Evolutionary conservation across 768 basidiomycete species (phyloP), one percentile per base, ranked within the genome.

Genomic region (Hypholoma sublateritium): DNA sequence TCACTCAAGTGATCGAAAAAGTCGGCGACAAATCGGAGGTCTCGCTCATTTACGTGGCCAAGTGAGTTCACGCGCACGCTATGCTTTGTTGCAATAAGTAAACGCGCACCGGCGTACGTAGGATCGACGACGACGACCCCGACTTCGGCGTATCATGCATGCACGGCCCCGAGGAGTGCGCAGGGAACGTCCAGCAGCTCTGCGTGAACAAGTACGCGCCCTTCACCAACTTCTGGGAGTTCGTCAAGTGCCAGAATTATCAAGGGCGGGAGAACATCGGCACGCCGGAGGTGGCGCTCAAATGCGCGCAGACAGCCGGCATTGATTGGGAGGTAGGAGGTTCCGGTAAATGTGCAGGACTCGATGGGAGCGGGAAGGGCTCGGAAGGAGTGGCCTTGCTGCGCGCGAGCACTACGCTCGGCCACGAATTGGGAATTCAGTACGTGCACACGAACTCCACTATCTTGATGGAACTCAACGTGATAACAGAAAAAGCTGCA

Each of bases 131-230:
- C n/a, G 79, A 81, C 5, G 86, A 89, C 24, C 72, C 81, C n/a
- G 75, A 77, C 47, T 92, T 87, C 66, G 93, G 93, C n/a, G 83
- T 89, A 28, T 80, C 74, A 34, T 97, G 95, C 72, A 80, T 80
- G 77, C 94, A 96, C 66, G 94, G 93, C 16, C 73, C 74, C 4
- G 70, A 80, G 51, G 95, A 98, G 71, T 97, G 95, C 65, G 84
- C 84, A 13, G 95, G 91, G 42, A 94, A 96, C 73, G 84, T 93
- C 16, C 90, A 97, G 57, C 87, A 97, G 67, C 78, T 97, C 24
- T 98, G 95, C 69, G 88, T 80, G 28, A 76, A 80, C 53, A 84
- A 85, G 67, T 78, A 91, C 59, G 74, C 80, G 21, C 71, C 78
- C 21, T 71, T 74, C 39, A 61, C 70, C n/a, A 74, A 73, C 19